Evolutionary conservation across 2,329 filamentous ascomycete genomes (phyloP).

Genomic region (Ciborinia camelliae): DNA sequence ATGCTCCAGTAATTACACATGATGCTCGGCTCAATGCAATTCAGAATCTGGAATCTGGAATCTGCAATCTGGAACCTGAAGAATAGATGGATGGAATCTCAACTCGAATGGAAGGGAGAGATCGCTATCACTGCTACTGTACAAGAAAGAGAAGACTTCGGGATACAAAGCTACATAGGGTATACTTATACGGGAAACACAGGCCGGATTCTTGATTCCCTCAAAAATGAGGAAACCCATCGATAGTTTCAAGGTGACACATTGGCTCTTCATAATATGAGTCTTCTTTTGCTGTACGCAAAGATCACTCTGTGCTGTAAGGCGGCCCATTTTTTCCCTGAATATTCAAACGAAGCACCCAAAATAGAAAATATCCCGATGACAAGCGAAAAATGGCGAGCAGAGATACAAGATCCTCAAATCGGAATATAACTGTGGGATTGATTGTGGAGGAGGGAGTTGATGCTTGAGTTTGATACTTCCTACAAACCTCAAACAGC

Average conservation of each 20-base stretch:
- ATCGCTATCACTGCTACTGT: background rate
- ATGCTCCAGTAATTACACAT: slow-evolving; percentile 37
- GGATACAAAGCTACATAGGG: background rate
- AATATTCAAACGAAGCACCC: slow-evolving; percentile 7
- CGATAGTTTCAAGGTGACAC: slow-evolving; percentile 40
- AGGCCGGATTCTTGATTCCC: background rate
- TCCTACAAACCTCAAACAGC: slow-evolving; percentile 15
- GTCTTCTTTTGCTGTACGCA: slow-evolving; percentile 19
- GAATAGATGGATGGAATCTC: background rate
- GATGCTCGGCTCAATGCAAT: too few species aligned
- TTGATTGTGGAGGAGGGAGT: background rate
- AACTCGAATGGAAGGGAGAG: slow-evolving; percentile 19
- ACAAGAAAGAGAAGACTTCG: slow-evolving; percentile 2
- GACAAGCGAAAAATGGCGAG: background rate
- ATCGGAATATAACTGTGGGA: background rate
- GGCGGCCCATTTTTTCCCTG: slow-evolving; percentile 14
- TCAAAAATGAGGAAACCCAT: background rate
- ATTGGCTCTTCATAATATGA: slow-evolving; percentile 4
- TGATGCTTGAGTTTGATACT: slow-evolving; percentile 9
- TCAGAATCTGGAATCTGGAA: background rate
- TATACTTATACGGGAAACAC: slow-evolving; percentile 16
- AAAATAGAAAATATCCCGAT: slow-evolving; percentile 13
- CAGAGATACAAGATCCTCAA: background rate
- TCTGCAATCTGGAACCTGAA: background rate
- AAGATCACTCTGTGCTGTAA: slow-evolving; percentile 16